Evolutionary conservation across 208 protist species (phyloP).

Genomic region (Crithidia thermophila): DNA sequence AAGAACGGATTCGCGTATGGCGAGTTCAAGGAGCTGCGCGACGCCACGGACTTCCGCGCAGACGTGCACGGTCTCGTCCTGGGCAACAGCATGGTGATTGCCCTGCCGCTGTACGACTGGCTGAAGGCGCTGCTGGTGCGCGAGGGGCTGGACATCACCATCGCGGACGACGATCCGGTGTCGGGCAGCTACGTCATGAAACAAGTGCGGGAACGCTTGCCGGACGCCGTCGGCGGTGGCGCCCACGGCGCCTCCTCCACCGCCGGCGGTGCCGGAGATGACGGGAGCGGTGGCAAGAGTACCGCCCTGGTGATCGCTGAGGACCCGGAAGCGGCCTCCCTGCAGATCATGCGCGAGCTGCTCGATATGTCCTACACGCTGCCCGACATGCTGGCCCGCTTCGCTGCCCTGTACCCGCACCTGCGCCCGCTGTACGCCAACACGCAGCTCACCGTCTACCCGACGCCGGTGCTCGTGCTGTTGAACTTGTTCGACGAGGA

Average conservation of each 20-base stretch:
- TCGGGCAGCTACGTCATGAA: slow-evolving; percentile 62
- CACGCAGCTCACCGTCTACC: slow-evolving; percentile 68
- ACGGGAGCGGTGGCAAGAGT: neutral
- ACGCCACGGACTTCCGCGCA: slow-evolving; percentile 65
- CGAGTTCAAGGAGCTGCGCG: slow-evolving; percentile 61
- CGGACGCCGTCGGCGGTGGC: slow-evolving; percentile 2
- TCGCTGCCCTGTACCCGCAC: slow-evolving; percentile 65
- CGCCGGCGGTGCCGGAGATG: slow-evolving; percentile 3
- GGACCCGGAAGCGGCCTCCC: slow-evolving; percentile 32
- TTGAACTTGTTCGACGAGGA: slow-evolving; percentile 91
- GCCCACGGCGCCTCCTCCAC: neutral
- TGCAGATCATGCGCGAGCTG: slow-evolving; percentile 77
- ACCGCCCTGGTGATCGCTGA: slow-evolving; percentile 46
- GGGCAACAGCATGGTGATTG: slow-evolving; percentile 60
- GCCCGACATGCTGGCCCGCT: slow-evolving; percentile 61
- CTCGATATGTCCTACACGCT: slow-evolving; percentile 59
- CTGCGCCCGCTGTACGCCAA: slow-evolving; percentile 73
- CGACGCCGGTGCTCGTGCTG: slow-evolving; percentile 81
- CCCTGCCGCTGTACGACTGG: slow-evolving; percentile 78
- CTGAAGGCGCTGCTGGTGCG: slow-evolving; percentile 69
- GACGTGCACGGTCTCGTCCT: slow-evolving; percentile 79
- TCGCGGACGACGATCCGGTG: slow-evolving; percentile 76
- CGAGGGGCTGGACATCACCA: slow-evolving; percentile 68
- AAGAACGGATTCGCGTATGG: slow-evolving; percentile 74
- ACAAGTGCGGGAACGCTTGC: slow-evolving; percentile 31